These are phyloP conservation scores for Candolleomyces aberdarensis DNA, from an alignment of 768 basidiomycete species.

Conservation along the genomic window DNA sequence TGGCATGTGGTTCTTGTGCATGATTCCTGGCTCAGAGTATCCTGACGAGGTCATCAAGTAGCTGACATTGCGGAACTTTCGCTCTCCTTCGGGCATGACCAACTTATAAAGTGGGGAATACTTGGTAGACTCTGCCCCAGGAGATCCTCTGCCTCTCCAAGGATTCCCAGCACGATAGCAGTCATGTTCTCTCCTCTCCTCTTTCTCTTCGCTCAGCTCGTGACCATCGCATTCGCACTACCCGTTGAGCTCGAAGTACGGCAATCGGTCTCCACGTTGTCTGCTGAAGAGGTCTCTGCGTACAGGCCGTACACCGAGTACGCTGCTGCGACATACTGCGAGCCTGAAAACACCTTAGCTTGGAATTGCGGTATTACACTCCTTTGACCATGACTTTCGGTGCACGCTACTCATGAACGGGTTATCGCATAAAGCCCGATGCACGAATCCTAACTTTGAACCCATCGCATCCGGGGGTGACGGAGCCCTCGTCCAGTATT, in stretches of 20 bases:
- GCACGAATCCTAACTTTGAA: slow-evolving; percentile 28
- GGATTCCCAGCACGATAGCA: not conserved
- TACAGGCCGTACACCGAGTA: slow-evolving; percentile 47
- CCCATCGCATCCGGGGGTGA: slow-evolving; percentile 51
- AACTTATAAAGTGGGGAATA: too few relatives aligned
- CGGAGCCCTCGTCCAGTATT: slow-evolving; percentile 38
- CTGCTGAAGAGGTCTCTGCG: slow-evolving; percentile 33
- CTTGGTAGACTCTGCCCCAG: not conserved
- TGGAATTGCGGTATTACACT: slow-evolving; percentile 48
- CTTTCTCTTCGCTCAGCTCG: slow-evolving; percentile 1
- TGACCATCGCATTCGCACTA: not conserved
- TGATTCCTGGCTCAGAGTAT: too few relatives aligned
- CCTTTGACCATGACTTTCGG: not conserved
- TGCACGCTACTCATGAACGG: not conserved
- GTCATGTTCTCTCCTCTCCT: not conserved
- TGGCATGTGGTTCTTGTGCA: too few relatives aligned
- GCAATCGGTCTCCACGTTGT: slow-evolving; percentile 31
- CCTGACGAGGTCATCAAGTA: too few relatives aligned
- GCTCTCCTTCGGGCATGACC: too few relatives aligned
- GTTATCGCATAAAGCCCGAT: not conserved
- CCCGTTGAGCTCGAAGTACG: slow-evolving; percentile 20
- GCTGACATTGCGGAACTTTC: too few relatives aligned
- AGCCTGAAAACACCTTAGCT: slow-evolving; percentile 34
- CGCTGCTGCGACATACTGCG: slow-evolving; percentile 48
- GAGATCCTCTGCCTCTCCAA: slow-evolving; percentile 1